Evolutionary conservation across 2,329 filamentous ascomycete species (phyloP), one percentile per base, ranked within the genome.

Genomic region (Elsinoe arachidis): DNA sequence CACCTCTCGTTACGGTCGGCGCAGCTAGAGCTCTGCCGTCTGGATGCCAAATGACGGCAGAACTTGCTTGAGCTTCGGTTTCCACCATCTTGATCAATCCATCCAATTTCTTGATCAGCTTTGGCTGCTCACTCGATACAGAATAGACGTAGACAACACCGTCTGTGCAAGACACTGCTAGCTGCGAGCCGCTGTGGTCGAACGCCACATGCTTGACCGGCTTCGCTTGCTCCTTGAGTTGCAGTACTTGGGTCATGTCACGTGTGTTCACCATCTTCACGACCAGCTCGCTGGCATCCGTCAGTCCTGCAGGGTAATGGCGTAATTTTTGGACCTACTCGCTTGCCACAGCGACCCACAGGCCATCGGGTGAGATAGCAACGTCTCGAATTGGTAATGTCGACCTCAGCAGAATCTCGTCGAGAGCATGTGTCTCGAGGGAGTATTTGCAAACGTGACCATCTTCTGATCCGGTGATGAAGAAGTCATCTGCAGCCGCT

Each of bases 311-410:
- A 7, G 23, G 3, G 6, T 15, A 19, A 17, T 44, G 30, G 6
- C 15, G 5, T 15, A 3, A 5, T 30, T 46, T 12, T 5, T 37
- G 7, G 2, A 74, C 81, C 63, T 71, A 84, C 82, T 97, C 95
- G 77, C 91, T 96, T n/a, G 91, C 90, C 23, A 97, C 90, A 30
- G 93, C 93, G 62, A 86, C 88, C 91, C 90, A 97, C 65, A 88
- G 81, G 0, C 82, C 80, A 68, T 97, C 88, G 1, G 83, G 81
- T 2, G 90, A 91, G 12, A 99, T 76, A 3, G 88, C 85, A 55
- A 99, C 78, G 69, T 96, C 90, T 66, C 93, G 83, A 33, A 96
- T 83, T 0, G 93, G 89, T 2, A 96, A 76, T n/a, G 90, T 85
- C 58, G 86, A 88, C 62, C 93, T 85, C 23, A 90, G 80, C 53